Conservation (phyloP, 1,139 yeast genomes). For the Candida sp. region DNA sequence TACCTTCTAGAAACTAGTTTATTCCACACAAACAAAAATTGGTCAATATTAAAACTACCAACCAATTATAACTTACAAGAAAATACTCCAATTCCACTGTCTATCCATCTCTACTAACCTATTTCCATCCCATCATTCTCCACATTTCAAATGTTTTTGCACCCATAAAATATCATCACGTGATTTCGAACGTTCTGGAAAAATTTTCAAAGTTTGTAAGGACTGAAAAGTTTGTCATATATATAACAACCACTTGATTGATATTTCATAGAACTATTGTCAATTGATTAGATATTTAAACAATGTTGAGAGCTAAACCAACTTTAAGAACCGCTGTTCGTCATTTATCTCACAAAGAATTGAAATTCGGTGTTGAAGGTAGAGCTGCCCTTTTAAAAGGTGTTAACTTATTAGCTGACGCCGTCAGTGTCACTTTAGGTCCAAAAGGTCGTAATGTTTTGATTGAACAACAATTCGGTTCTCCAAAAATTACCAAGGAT, state of each 20-base stretch:
- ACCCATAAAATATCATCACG: conserved; percentile 1
- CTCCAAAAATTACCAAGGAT: conserved; percentile 98
- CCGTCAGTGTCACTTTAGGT: conserved; percentile 95
- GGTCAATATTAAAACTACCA: no score
- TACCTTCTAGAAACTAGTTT: no score
- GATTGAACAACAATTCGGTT: conserved; percentile 95
- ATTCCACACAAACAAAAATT: no score
- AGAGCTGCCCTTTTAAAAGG: conserved; percentile 96
- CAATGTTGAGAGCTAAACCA: conserved; percentile 60
- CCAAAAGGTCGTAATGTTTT: conserved; percentile 98
- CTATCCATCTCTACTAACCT: no score
- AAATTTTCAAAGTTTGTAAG: conserved; percentile 1
- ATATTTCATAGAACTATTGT: conserved; percentile 1
- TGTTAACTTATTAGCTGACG: conserved; percentile 95
- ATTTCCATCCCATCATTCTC: not conserved
- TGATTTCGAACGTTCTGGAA: conserved; percentile 5
- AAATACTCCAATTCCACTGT: no score
- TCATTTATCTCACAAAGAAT: conserved; percentile 83
- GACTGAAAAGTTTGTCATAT: not conserved
- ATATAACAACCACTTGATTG: not conserved
- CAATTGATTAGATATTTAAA: not conserved
- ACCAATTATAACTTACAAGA: no score
- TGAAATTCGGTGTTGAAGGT: conserved; percentile 98
- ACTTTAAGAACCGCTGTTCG: conserved; percentile 47
- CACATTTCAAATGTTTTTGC: not conserved